Conservation (phyloP, 2,329 filamentous ascomycete species). For the Sphaerulina vaccinii region DNA sequence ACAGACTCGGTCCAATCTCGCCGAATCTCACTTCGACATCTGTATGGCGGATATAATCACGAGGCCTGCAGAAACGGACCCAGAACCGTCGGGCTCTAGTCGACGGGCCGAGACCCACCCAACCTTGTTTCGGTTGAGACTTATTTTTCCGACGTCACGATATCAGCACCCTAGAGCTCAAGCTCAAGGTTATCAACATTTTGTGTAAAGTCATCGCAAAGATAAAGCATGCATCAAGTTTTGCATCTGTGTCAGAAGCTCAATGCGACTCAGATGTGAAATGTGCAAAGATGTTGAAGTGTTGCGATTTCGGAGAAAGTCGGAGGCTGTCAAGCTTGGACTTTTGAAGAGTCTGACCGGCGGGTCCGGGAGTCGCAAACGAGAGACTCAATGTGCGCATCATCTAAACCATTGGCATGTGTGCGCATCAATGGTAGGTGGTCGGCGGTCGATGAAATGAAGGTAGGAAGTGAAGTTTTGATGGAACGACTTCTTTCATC, state of each 20-base stretch:
- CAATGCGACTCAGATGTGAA: neutral
- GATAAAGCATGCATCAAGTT: neutral
- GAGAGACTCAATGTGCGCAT: slow-evolving; percentile 14
- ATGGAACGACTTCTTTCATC: no score
- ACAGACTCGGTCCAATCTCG: slow-evolving; percentile 18
- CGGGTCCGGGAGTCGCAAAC: slow-evolving; percentile 20
- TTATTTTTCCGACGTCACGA: neutral
- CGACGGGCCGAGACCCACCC: slow-evolving; percentile 10
- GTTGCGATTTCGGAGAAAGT: slow-evolving; percentile 17
- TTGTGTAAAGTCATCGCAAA: slow-evolving; percentile 6
- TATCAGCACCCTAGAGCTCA: slow-evolving; percentile 14
- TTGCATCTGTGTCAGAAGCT: neutral
- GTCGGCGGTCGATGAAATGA: neutral
- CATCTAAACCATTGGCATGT: neutral
- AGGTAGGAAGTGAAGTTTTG: no score
- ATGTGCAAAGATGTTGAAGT: no score
- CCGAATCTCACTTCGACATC: slow-evolving; percentile 4
- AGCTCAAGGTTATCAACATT: neutral
- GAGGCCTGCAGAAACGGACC: slow-evolving; percentile 12
- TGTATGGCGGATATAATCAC: slow-evolving; percentile 11
- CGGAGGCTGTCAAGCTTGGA: slow-evolving; percentile 20
- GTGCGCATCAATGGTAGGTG: neutral
- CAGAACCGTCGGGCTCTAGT: slow-evolving; percentile 11
- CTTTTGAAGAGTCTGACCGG: slow-evolving; percentile 20
- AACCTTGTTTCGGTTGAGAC: slow-evolving; percentile 1